Conservation (phyloP, 208 protist genomes). For the Trypanosoma avium region DNA sequence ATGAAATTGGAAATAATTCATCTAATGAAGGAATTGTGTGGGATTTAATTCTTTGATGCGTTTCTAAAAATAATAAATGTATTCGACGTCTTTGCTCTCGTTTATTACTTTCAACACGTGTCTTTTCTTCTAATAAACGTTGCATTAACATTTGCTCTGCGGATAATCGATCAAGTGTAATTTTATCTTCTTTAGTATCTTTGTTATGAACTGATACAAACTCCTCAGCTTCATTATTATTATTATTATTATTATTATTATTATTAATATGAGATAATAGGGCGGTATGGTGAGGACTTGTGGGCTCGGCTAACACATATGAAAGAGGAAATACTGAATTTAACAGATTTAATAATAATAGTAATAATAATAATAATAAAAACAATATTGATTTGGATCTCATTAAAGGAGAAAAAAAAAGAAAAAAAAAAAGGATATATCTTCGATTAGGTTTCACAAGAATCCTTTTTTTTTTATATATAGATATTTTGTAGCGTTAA, state of each 20-base stretch:
- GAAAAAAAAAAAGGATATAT: too few relatives aligned
- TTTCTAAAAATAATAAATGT: neutral
- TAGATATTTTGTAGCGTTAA: too few relatives aligned
- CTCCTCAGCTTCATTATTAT: neutral
- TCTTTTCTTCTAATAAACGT: neutral
- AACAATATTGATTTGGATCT: too few relatives aligned
- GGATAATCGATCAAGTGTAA: neutral
- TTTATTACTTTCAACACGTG: neutral
- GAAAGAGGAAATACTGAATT: too few relatives aligned
- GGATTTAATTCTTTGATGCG: neutral
- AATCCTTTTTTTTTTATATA: too few relatives aligned
- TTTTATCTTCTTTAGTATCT: neutral
- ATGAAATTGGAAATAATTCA: neutral
- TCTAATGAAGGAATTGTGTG: neutral
- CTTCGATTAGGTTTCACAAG: too few relatives aligned
- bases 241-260: neutral
- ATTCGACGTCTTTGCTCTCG: neutral
- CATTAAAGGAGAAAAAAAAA: too few relatives aligned
- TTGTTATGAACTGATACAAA: neutral
- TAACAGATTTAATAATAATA: too few relatives aligned
- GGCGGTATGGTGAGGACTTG: too few relatives aligned
- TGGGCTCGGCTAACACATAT: too few relatives aligned
- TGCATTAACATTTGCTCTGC: neutral
- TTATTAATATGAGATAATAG: too few relatives aligned
- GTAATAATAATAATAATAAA: too few relatives aligned